Conservation (phyloP, 352 stramenopile species). For the Globisporangium paroecandrum region DNA sequence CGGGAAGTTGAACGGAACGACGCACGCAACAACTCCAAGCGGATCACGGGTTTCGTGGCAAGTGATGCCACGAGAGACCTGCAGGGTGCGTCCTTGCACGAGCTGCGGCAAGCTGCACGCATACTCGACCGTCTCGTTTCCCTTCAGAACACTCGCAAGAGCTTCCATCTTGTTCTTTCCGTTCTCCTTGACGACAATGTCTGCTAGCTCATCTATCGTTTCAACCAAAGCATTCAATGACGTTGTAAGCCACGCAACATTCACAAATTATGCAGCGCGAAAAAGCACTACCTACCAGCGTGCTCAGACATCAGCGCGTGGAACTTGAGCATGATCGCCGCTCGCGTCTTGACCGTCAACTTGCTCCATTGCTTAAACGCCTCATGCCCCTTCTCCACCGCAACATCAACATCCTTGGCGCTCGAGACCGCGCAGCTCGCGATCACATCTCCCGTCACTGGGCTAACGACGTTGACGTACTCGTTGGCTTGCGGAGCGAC, state of each 20-base stretch:
- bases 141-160: slow-evolving; percentile 95
- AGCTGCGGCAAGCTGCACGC: slow-evolving; percentile 92
- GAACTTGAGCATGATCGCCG: slow-evolving; percentile 96
- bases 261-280: not conserved
- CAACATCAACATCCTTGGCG: slow-evolving; percentile 78
- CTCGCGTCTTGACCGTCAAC: slow-evolving; percentile 93
- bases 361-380: slow-evolving; percentile 90
- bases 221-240: not conserved
- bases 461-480: slow-evolving; percentile 67
- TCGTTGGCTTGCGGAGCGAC: slow-evolving; percentile 33
- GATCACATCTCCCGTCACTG: slow-evolving; percentile 64
- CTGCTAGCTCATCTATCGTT: slow-evolving; percentile 82
- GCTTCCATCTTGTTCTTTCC: slow-evolving; percentile 98
- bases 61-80: slow-evolving; percentile 88
- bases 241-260: not conserved
- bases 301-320: slow-evolving; percentile 90
- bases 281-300: slow-evolving; percentile 31
- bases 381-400: slow-evolving; percentile 68
- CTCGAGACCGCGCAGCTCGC: slow-evolving; percentile 81
- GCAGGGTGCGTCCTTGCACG: slow-evolving; percentile 83
- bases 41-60: slow-evolving; percentile 93
- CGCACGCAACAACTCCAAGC: slow-evolving; percentile 89
- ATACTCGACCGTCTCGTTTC: slow-evolving; percentile 98
- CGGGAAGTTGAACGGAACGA: slow-evolving; percentile 97
- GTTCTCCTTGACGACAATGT: slow-evolving; percentile 94